phyloP scores from a whole-genome alignment of 75 land plant genomes.

The Azolla pinnata region DNA sequence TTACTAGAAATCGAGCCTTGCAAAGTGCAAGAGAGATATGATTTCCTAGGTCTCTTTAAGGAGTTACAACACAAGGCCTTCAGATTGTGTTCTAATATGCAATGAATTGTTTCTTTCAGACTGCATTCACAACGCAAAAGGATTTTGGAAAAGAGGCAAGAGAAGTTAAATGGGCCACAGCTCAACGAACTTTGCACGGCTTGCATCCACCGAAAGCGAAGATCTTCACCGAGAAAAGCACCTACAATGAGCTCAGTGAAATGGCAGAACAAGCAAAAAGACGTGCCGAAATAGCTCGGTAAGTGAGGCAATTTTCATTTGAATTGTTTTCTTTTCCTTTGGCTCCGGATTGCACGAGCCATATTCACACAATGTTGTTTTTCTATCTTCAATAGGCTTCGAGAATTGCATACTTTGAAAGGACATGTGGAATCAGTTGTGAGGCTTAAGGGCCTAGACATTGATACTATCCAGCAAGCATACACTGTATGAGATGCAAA shows the following conservation, averaged over 20 bases:
- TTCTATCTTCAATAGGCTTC: no score
- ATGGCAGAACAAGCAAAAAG: conserved; percentile 88
- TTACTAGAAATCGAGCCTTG: no score
- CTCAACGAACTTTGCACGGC: conserved; percentile 84
- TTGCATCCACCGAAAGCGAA: conserved; percentile 60
- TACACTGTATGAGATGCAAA: conserved; percentile 47
- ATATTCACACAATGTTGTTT: no score
- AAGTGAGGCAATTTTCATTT: no score
- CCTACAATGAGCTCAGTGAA: conserved; percentile 50
- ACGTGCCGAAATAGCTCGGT: conserved; percentile 95
- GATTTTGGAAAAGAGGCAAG: conserved; percentile 85
- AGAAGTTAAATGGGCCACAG: conserved; percentile 85
- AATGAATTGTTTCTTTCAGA: conserved; percentile 32
- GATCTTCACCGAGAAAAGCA: conserved; percentile 37
- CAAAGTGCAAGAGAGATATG: no score
- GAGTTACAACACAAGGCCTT: no score
- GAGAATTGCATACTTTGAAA: conserved; percentile 47
- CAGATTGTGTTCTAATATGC: no score
- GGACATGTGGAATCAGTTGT: conserved; percentile 63
- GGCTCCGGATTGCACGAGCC: no score
- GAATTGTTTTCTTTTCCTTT: no score
- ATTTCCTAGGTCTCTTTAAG: no score
- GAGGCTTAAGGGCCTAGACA: conserved; percentile 52
- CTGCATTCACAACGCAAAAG: conserved; percentile 82
- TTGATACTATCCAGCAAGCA: conserved; percentile 56